Percentiles rank a stretch among this genome's conserved stretches.
Conservation (phyloP, 2,329 filamentous ascomycete species). For the Botrytis byssoidea region DNA sequence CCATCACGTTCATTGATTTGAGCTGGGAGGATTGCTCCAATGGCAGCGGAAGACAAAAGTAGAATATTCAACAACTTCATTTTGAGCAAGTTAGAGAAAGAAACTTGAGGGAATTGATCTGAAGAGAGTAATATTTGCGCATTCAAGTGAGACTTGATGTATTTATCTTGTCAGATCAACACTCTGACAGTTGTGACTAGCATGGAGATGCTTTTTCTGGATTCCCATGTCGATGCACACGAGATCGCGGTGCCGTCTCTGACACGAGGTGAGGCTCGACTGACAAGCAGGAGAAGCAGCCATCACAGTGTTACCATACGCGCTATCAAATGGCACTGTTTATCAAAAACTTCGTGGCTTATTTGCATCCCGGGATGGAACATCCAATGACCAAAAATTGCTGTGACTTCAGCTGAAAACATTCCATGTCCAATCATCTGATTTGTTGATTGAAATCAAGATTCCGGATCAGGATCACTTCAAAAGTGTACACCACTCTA, state of each 20-base stretch:
- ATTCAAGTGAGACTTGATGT: slow-evolving; percentile 13
- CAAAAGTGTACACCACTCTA: neutral
- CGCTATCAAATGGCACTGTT: slow-evolving; percentile 1
- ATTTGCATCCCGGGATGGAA: neutral
- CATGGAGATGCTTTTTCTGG: neutral
- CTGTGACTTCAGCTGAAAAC: slow-evolving; percentile 8
- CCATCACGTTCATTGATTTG: slow-evolving; percentile 12
- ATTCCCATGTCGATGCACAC: slow-evolving; percentile 6
- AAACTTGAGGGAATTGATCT: slow-evolving; percentile 17
- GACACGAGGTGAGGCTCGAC: slow-evolving; percentile 17
- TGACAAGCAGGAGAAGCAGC: neutral
- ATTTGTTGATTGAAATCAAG: slow-evolving; percentile 1
- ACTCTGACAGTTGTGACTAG: neutral
- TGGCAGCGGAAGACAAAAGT: slow-evolving; percentile 11
- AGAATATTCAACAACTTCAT: slow-evolving; percentile 21
- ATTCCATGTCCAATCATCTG: neutral
- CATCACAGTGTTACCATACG: neutral
- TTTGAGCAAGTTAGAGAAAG: slow-evolving; percentile 20
- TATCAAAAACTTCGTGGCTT: neutral
- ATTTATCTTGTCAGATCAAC: slow-evolving; percentile 18
- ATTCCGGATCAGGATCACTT: neutral
- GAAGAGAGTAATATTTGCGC: slow-evolving; percentile 14
- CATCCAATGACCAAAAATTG: slow-evolving; percentile 1
- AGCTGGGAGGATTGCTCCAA: slow-evolving; percentile 7
- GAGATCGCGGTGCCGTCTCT: slow-evolving; percentile 12